Percentiles rank a stretch among this genome's conserved stretches.
Conservation (phyloP, 306 rosid species). For the Dryas octopetala region DNA sequence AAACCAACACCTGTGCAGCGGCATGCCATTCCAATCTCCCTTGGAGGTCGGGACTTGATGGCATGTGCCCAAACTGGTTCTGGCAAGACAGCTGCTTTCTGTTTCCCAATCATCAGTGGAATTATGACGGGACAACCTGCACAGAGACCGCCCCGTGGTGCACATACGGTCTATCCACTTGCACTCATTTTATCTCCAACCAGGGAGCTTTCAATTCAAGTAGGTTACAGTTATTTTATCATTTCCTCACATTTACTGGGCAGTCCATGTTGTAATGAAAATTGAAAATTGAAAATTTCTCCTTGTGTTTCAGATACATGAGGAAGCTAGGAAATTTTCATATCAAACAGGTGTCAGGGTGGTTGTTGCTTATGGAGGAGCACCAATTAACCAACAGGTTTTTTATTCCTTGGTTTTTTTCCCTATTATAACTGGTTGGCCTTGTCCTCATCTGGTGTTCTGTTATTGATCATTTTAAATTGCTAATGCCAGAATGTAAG, state of each 20-base stretch:
- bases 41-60: conserved; percentile 78
- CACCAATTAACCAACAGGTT: conserved; percentile 88
- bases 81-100: conserved; percentile 91
- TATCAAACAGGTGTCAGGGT: conserved; percentile 90
- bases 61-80: conserved; percentile 96
- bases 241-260: neutral
- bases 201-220: conserved; percentile 86
- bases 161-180: conserved; percentile 72
- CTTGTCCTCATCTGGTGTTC: neutral
- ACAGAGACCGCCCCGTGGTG: conserved; percentile 74
- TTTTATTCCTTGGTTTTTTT: neutral
- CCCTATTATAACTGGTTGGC: neutral
- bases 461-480: neutral
- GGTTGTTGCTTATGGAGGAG: conserved; percentile 93
- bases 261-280: conserved; percentile 10
- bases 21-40: conserved; percentile 83
- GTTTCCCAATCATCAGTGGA: conserved; percentile 87
- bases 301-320: conserved; percentile 65
- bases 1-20: conserved; percentile 90
- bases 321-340: conserved; percentile 66
- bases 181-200: conserved; percentile 96
- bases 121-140: conserved; percentile 65
- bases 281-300: conserved; percentile 1
- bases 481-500: neutral
- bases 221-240: conserved; percentile 38